Conservation (phyloP, 345 rosid genomes). For the Garcia nutans region DNA sequence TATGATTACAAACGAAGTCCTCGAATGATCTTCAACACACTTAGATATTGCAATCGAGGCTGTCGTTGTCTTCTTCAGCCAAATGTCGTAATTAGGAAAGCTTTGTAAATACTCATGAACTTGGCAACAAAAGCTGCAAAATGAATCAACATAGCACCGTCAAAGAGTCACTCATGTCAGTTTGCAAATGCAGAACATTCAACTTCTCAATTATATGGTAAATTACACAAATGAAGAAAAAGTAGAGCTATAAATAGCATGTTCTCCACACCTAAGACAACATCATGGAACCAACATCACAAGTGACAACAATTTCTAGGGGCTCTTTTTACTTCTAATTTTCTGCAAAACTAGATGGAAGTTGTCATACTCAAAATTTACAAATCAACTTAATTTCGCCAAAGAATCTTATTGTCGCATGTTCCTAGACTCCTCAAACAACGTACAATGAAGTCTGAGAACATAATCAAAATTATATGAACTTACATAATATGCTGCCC, state of each 20-base stretch:
- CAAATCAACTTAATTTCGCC: background rate
- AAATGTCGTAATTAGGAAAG: conserved; percentile 75
- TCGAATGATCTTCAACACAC: no score
- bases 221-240: background rate
- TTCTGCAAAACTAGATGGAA: background rate
- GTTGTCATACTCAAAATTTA: background rate
- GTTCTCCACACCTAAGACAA: no score
- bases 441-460: background rate
- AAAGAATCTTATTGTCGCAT: background rate
- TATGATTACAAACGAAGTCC: no score
- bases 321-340: background rate
- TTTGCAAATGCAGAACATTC: background rate
- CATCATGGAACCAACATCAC: no score
- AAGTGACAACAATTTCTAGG: conserved; percentile 1
- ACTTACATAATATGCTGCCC: no score
- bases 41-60: accelerated
- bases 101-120: conserved; percentile 92
- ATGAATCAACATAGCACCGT: background rate
- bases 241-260: no score
- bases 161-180: conserved; percentile 5
- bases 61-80: conserved; percentile 44
- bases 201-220: background rate
- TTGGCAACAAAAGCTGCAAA: conserved; percentile 87
- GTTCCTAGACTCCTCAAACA: background rate
- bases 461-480: no score